These are phyloP conservation scores for Niebla homalea DNA, from an alignment of 495 filamentous ascomycete genomes.

Conservation along the genomic window DNA sequence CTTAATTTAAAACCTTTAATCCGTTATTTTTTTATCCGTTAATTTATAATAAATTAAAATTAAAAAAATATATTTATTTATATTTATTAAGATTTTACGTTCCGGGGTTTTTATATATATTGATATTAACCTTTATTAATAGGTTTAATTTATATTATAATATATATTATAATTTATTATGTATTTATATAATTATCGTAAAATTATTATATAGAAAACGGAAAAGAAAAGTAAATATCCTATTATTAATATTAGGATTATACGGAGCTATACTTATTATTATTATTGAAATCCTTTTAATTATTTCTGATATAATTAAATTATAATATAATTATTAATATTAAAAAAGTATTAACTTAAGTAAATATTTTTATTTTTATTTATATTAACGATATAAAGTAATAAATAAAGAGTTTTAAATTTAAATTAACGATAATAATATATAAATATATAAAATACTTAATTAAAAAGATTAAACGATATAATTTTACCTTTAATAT, in stretches of 20 bases:
- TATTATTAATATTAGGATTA: background rate
- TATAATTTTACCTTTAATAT: background rate
- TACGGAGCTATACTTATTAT: background rate
- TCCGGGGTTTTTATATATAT: background rate
- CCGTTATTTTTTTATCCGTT: background rate
- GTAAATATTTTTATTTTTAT: background rate
- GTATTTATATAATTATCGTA: slow-evolving; percentile 1
- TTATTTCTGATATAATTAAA: background rate
- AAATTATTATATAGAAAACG: background rate
- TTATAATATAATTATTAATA: background rate
- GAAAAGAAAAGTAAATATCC: background rate
- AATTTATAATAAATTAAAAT: slow-evolving; percentile 1
- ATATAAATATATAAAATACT: background rate
- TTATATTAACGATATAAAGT: slow-evolving; percentile 2
- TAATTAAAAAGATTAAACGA: background rate
- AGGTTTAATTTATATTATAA: slow-evolving; percentile 2
- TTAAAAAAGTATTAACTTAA: background rate
- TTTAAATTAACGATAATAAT: background rate
- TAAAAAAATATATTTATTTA: background rate
- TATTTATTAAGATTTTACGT: background rate
- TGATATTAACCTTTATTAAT: background rate
- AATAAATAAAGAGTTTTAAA: background rate
- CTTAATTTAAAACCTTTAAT: background rate
- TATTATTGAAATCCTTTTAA: background rate
- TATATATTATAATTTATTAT: slow-evolving; percentile 1